A percentile compares a stretch with the other conserved stretches of the same genome.
phyloP scores from a whole-genome alignment of 2,329 filamentous ascomycete genomes.

The Verticillium longisporum region DNA sequence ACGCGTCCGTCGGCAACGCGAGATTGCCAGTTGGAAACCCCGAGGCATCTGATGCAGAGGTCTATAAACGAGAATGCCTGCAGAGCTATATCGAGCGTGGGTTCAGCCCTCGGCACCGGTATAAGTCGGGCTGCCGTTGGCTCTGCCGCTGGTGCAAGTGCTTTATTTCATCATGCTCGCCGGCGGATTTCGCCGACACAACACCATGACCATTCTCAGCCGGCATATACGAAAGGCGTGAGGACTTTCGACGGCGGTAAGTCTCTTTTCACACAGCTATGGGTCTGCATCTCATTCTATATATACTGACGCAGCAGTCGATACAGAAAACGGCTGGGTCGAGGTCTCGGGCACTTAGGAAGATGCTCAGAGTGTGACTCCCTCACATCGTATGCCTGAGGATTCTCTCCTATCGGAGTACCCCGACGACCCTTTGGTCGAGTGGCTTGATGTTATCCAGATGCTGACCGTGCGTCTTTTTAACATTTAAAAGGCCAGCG shows the following conservation, averaged over 20 bases:
- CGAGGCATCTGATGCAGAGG: neutral
- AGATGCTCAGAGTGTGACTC: neutral
- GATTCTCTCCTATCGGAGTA: neutral
- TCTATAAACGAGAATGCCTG: neutral
- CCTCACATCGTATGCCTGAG: neutral
- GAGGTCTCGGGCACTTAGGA: neutral
- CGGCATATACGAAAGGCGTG: neutral
- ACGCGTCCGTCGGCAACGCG: neutral
- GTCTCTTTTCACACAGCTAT: neutral
- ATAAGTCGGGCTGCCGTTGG: neutral
- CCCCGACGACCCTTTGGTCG: neutral
- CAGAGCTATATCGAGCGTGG: neutral
- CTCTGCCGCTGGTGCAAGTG: neutral
- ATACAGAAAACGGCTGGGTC: neutral
- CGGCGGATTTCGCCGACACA: neutral
- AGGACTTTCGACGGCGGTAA: neutral
- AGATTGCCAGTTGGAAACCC: neutral
- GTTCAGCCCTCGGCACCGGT: neutral
- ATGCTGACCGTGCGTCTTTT: neutral
- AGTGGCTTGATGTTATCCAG: neutral
- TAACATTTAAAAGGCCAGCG: too few species aligned
- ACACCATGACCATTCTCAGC: neutral
- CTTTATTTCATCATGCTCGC: neutral
- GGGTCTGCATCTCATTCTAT: neutral
- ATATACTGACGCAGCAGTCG: neutral